Evolutionary conservation across 2,329 filamentous ascomycete species (phyloP).

Genomic region (Colletotrichum sp.): DNA sequence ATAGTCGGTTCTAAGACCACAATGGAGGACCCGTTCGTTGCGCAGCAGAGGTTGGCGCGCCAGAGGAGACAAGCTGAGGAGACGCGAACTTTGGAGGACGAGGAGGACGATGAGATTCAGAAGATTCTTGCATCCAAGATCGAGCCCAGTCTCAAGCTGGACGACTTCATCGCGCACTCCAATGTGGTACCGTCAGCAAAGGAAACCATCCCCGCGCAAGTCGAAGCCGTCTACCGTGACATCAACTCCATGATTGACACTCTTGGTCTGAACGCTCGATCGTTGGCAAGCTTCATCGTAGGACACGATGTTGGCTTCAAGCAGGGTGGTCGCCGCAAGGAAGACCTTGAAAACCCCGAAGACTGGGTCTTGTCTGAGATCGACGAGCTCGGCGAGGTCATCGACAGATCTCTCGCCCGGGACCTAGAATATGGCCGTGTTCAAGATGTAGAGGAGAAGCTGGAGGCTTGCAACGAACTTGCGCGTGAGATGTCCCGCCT

Average conservation of each 20-base stretch:
- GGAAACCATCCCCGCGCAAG: constrained; percentile 65
- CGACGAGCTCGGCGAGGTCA: constrained; percentile 66
- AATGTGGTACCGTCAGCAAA: constrained; percentile 57
- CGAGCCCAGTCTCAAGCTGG: constrained; percentile 64
- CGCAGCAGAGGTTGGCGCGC: constrained; percentile 55
- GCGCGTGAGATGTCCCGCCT: constrained; percentile 74
- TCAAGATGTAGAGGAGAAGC: constrained; percentile 69
- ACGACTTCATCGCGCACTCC: constrained; percentile 71
- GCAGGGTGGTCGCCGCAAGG: constrained; percentile 59
- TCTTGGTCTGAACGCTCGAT: constrained; percentile 79
- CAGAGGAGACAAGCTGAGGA: constrained; percentile 63
- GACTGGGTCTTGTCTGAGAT: constrained; percentile 81
- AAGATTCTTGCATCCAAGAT: constrained; percentile 65
- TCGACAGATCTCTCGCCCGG: constrained; percentile 67
- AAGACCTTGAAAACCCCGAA: constrained; percentile 72
- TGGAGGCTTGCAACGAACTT: constrained; percentile 71
- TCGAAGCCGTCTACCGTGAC: constrained; percentile 75
- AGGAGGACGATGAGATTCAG: constrained; percentile 74
- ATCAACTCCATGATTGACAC: constrained; percentile 96
- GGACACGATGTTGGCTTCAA: constrained; percentile 66
- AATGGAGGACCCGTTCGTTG: constrained; percentile 50
- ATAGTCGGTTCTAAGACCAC: constrained; percentile 43
- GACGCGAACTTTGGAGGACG: constrained; percentile 63
- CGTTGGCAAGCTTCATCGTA: constrained; percentile 69
- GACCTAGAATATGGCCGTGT: constrained; percentile 73